A percentile compares a stretch with the other conserved stretches of the same genome.
These are phyloP conservation scores for Pseudogymnoascus sp. DNA, from an alignment of 2,329 filamentous ascomycete genomes.

Conservation along the genomic window DNA sequence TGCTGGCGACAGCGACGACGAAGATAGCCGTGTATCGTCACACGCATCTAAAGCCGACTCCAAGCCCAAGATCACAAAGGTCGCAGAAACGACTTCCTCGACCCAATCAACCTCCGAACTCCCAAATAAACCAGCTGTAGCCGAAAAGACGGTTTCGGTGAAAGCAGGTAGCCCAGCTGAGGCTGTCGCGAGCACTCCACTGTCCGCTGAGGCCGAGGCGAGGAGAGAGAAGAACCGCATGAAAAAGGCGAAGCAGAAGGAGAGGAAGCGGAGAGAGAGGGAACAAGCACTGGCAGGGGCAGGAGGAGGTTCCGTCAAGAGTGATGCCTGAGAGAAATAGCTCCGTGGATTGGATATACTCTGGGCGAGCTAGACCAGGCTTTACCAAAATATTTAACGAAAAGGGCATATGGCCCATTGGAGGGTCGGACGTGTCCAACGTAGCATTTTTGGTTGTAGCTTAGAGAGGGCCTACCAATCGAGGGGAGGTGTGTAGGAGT, in stretches of 20 bases:
- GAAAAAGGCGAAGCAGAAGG: constrained; percentile 26
- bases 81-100: background rate
- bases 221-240: background rate
- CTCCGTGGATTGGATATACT: background rate
- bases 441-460: background rate
- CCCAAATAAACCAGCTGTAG: background rate
- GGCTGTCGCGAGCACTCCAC: background rate
- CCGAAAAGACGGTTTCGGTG: background rate
- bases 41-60: background rate
- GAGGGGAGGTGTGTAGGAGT: background rate
- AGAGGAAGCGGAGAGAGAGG: constrained; percentile 24
- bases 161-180: background rate
- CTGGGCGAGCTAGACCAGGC: background rate
- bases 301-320: background rate
- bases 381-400: background rate
- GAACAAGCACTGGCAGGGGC: constrained; percentile 1
- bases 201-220: background rate
- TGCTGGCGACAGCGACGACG: background rate
- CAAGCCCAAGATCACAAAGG: background rate
- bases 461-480: background rate
- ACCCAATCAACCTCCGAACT: background rate
- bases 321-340: background rate
- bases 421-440: background rate
- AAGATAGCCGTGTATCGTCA: background rate
- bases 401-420: background rate